Evolutionary conservation across 2,329 filamentous ascomycete species (phyloP), one percentile per base, ranked within the genome.

Genomic region (Metarhizium robertsii): DNA sequence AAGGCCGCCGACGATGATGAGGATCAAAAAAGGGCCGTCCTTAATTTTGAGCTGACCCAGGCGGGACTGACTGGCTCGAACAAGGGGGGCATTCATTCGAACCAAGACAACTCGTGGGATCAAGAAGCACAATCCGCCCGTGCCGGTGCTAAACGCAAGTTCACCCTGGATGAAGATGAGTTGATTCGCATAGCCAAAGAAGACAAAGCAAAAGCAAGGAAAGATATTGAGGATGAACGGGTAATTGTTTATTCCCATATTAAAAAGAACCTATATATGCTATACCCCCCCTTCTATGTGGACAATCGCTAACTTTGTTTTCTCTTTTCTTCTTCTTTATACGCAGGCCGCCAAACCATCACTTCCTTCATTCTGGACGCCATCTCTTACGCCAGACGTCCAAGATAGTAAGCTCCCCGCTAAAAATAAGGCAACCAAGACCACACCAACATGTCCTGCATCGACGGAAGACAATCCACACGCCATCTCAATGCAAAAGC

Each of bases 281-380:
- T 45, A 45, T 25, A 45, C n/a, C n/a, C 40, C n/a, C n/a, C n/a
- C 16, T 16, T 18, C 6, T 45, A 1, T 6, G 11, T 10, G 42
- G 42, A 16, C 42, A 45, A 20, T 5, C 16, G 6, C 2, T 45
- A 18, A 20, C 58, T 60, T 55, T 6, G n/a, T 53, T 25, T 38
- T 46, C 30, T 38, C 32, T 34, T 40, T 40, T 11, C 13, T 11
- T 16, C 5, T 16, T 40, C 38, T 16, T 16, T 42, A n/a, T 62
- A 34, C 65, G 79, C 3, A 84, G 66, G 79, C 83, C 2, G 76
- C 80, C 8, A 88, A 87, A 69, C 80, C 83, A 1, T 79, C 80
- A 16, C 73, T 96, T 0, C 89, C 90, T 0, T 95, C 90, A 0
- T 97, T 97, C 73, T 97, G 92, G 94, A 87, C 92, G 1, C 92